phyloP scores from a whole-genome alignment of 176 grass and related monocot species.

The Sorghum bicolor region DNA sequence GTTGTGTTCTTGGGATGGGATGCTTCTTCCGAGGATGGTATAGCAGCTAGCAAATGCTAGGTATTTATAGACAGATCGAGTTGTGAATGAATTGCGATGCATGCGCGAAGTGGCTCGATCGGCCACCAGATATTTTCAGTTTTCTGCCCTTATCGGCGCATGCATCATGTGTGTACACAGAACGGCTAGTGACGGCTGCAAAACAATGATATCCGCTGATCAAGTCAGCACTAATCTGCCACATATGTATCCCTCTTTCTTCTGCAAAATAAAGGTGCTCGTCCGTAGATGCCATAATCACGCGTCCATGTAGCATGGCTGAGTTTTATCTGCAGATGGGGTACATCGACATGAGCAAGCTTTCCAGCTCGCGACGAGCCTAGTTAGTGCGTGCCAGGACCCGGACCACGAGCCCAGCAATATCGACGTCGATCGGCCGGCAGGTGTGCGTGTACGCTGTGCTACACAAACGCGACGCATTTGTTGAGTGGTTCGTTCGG shows the following conservation, averaged over 20 bases:
- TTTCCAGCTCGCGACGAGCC: constrained; percentile 25
- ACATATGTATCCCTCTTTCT: too few species aligned
- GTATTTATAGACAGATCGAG: constrained; percentile 27
- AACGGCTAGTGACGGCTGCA: not conserved
- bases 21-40: not conserved
- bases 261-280: not conserved
- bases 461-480: not conserved
- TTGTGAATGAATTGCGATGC: not conserved
- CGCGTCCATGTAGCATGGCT: not conserved
- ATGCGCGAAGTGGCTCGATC: not conserved
- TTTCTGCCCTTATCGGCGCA: not conserved
- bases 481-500: not conserved
- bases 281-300: not conserved
- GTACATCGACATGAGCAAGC: not conserved
- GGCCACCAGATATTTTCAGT: constrained; percentile 18
- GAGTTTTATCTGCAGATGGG: not conserved
- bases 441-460: not conserved
- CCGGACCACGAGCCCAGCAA: not conserved
- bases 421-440: not conserved
- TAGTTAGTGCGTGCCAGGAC: not conserved
- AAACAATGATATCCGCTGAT: constrained; percentile 13
- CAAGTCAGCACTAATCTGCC: not conserved
- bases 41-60: not conserved
- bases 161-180: constrained; percentile 2
- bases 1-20: not conserved